Percentiles rank a stretch among this genome's conserved stretches.
phyloP scores from a whole-genome alignment of 2,329 filamentous ascomycete genomes.

The Aspergillus terreus region DNA sequence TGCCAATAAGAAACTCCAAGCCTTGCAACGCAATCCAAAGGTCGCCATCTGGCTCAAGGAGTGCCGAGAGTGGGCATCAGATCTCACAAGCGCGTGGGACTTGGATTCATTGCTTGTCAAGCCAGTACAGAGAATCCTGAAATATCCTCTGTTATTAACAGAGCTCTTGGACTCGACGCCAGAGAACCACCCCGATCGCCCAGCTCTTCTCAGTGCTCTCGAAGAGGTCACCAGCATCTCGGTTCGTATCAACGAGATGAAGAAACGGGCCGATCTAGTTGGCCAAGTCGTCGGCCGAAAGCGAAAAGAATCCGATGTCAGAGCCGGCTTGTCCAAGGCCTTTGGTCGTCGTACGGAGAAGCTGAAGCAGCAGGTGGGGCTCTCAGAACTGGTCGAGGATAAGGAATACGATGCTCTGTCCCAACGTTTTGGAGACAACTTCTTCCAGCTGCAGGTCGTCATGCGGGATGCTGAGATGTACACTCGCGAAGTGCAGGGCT shows the following conservation, averaged over 20 bases:
- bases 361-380: slow-evolving; percentile 66
- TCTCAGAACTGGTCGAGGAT: slow-evolving; percentile 70
- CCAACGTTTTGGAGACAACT: slow-evolving; percentile 88
- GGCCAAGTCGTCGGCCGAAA: slow-evolving; percentile 83
- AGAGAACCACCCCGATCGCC: slow-evolving; percentile 76
- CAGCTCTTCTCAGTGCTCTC: slow-evolving; percentile 66
- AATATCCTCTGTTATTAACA: slow-evolving; percentile 83
- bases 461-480: slow-evolving; percentile 93
- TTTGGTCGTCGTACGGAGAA: slow-evolving; percentile 89
- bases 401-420: slow-evolving; percentile 74
- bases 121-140: slow-evolving; percentile 88
- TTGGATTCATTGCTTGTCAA: slow-evolving; percentile 95
- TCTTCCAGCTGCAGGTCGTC: slow-evolving; percentile 86
- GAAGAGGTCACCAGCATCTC: slow-evolving; percentile 63
- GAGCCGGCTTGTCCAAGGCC: slow-evolving; percentile 78
- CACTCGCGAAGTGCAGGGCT: slow-evolving; percentile 73
- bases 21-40: slow-evolving; percentile 52
- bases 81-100: slow-evolving; percentile 91
- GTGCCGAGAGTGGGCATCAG: slow-evolving; percentile 86
- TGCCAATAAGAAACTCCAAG: slow-evolving; percentile 59
- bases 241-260: slow-evolving; percentile 81
- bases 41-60: slow-evolving; percentile 81
- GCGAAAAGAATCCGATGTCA: slow-evolving; percentile 83
- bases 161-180: slow-evolving; percentile 78
- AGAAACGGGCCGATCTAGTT: slow-evolving; percentile 89